Conservation (phyloP, 192 early-diverging fungal species). For the Lunasporangiospora selenospora region DNA sequence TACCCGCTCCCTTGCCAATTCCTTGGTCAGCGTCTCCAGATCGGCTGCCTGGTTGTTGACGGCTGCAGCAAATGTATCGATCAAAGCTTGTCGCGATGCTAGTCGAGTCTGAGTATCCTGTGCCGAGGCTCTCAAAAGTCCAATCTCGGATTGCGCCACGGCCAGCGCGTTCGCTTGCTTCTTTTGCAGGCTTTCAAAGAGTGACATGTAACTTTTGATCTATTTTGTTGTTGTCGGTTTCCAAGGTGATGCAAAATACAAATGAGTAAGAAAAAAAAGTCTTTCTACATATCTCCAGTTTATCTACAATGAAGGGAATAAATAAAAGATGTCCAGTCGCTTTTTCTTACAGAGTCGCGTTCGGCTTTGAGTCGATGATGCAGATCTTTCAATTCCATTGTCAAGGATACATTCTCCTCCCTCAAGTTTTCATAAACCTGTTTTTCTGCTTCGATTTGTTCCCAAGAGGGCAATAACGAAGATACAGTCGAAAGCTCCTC, state of each 20-base stretch:
- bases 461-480: background rate
- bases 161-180: constrained; percentile 42
- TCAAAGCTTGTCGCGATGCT: constrained; percentile 16
- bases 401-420: constrained; percentile 37
- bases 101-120: constrained; percentile 5
- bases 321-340: background rate
- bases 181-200: constrained; percentile 44
- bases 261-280: background rate
- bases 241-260: background rate
- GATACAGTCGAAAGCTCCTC: background rate
- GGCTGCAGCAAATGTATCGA: constrained; percentile 6
- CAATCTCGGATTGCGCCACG: constrained; percentile 28
- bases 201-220: constrained; percentile 45
- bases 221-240: too few relatives aligned
- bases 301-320: background rate
- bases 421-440: constrained; percentile 20
- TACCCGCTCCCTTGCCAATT: constrained; percentile 6
- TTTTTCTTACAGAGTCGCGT: constrained; percentile 25
- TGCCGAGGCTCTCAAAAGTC: background rate
- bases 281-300: background rate
- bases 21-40: constrained; percentile 8
- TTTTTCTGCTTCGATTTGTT: constrained; percentile 15
- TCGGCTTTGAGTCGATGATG: constrained; percentile 22
- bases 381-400: constrained; percentile 24
- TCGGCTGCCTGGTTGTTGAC: constrained; percentile 19